Percentiles rank a stretch among this genome's conserved stretches.
phyloP scores from a whole-genome alignment of 2,329 filamentous ascomycete genomes.

The Fusarium citri region DNA sequence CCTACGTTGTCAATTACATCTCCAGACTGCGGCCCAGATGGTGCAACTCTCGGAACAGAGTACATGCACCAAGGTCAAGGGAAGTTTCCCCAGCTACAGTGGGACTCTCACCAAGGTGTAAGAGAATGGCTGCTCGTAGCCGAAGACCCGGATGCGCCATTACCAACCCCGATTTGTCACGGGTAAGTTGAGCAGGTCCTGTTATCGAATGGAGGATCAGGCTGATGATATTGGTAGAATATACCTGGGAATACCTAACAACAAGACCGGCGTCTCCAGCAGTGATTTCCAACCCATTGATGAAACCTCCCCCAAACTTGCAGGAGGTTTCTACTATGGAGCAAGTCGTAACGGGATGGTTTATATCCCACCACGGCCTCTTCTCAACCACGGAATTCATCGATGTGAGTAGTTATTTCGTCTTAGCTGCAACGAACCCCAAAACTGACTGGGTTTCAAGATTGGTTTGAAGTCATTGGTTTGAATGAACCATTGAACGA shows the following conservation, averaged over 20 bases:
- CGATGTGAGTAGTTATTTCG: constrained; percentile 54
- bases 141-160: constrained; percentile 61
- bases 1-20: constrained; percentile 55
- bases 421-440: background rate
- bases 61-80: constrained; percentile 55
- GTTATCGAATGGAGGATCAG: background rate
- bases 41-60: constrained; percentile 50
- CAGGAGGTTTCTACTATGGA: constrained; percentile 61
- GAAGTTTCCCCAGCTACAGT: constrained; percentile 56
- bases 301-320: constrained; percentile 47
- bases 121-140: constrained; percentile 60
- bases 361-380: constrained; percentile 60
- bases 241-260: constrained; percentile 40
- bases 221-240: constrained; percentile 21
- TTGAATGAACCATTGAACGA: constrained; percentile 57
- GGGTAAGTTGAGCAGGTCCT: constrained; percentile 49
- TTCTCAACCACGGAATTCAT: constrained; percentile 63
- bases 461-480: constrained; percentile 63
- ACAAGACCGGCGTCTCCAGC: constrained; percentile 34
- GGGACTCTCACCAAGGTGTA: constrained; percentile 52
- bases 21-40: constrained; percentile 55
- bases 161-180: constrained; percentile 59
- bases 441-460: constrained; percentile 35
- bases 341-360: constrained; percentile 54
- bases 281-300: constrained; percentile 54